Conservation (phyloP, 139 green algal species). For the Coelastrella sp. region DNA sequence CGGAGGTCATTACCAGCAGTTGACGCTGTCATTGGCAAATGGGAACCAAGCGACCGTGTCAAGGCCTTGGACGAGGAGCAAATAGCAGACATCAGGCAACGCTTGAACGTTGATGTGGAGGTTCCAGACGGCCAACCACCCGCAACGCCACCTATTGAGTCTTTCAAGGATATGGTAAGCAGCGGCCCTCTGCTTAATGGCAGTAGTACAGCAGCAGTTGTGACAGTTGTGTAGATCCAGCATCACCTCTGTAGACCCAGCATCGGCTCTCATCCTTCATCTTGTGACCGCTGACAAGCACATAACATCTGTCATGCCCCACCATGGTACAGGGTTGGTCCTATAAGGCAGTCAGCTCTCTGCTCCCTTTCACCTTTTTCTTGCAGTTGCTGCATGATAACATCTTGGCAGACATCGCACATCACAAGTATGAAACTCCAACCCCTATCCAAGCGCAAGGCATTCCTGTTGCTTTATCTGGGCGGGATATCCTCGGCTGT, state of each 20-base stretch:
- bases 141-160: constrained; percentile 72
- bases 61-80: constrained; percentile 69
- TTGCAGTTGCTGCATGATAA: constrained; percentile 81
- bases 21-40: constrained; percentile 49
- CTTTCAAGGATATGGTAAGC: constrained; percentile 84
- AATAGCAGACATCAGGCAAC: constrained; percentile 74
- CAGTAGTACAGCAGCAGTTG: background rate
- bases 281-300: background rate
- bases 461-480: constrained; percentile 86
- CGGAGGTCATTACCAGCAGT: background rate
- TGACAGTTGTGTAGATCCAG: background rate
- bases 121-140: constrained; percentile 52
- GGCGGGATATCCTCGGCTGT: constrained; percentile 89
- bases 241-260: background rate
- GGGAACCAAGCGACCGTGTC: constrained; percentile 70
- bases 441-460: constrained; percentile 93
- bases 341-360: background rate
- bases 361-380: background rate
- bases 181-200: background rate
- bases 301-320: background rate
- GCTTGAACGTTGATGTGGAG: constrained; percentile 79
- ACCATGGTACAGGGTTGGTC: background rate
- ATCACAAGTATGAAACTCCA: constrained; percentile 87
- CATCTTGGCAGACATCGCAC: constrained; percentile 83
- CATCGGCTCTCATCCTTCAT: background rate